phyloP scores from a whole-genome alignment of 257 asterid genomes.

The Striga asiatica region DNA sequence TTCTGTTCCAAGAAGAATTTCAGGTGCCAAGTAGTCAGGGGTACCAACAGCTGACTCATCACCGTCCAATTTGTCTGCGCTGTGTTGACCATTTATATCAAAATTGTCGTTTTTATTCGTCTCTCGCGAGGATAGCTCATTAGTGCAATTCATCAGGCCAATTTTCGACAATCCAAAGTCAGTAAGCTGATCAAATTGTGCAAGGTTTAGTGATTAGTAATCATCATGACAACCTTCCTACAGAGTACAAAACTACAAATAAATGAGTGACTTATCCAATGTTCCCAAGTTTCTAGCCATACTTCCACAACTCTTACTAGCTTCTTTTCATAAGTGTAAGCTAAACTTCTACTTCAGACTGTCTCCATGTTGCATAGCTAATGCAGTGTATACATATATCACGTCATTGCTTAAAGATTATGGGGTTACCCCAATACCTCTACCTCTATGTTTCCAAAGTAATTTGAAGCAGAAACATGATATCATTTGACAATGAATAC shows the following conservation, averaged over 20 bases:
- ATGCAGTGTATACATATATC: background rate
- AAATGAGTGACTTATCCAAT: background rate
- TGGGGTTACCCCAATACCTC: background rate
- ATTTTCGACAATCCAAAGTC: conserved; percentile 95
- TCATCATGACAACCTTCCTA: background rate
- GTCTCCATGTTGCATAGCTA: background rate
- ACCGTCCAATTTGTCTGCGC: conserved; percentile 27
- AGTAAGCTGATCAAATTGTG: conserved; percentile 60
- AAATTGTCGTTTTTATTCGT: conserved; percentile 24
- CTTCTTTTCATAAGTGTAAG: background rate
- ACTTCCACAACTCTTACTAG: conserved; percentile 1
- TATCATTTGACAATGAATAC: conserved; percentile 2
- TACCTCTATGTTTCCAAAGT: conserved; percentile 1
- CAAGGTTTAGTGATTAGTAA: conserved; percentile 14
- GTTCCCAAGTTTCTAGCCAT: background rate
- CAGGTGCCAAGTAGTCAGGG: conserved; percentile 98
- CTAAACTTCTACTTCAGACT: background rate
- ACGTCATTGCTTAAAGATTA: background rate
- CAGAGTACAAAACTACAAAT: no score
- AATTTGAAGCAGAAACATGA: background rate
- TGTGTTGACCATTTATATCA: conserved; percentile 34
- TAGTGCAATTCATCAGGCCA: conserved; percentile 90
- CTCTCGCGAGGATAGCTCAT: conserved; percentile 59
- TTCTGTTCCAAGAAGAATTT: conserved; percentile 90
- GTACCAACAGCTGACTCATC: conserved; percentile 90